Percentiles rank a stretch among this genome's conserved stretches.
phyloP scores from a whole-genome alignment of 2,329 filamentous ascomycete species.

The Pseudogymnoascus sp. region DNA sequence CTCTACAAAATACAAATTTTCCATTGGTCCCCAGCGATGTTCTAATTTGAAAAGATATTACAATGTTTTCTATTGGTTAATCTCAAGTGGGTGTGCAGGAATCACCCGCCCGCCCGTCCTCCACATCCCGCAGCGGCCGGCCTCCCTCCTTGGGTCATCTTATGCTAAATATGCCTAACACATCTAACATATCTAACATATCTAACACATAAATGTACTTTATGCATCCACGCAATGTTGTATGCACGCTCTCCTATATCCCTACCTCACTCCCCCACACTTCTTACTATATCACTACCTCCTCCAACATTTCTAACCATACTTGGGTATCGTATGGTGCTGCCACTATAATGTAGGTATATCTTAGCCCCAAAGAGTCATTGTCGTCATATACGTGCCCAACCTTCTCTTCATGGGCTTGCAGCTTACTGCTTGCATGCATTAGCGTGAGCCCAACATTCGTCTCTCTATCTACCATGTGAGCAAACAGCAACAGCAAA shows the following conservation, averaged over 20 bases:
- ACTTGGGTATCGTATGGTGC: neutral
- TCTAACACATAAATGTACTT: neutral
- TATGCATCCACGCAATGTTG: neutral
- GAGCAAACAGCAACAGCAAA: neutral
- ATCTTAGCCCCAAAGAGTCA: neutral
- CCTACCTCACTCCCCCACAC: conserved; percentile 5
- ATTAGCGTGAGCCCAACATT: neutral
- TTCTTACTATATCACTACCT: neutral
- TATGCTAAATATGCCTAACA: neutral
- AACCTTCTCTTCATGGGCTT: conserved; percentile 4
- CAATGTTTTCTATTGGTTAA: neutral
- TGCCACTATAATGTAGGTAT: neutral
- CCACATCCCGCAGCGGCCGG: neutral
- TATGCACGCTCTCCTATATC: neutral
- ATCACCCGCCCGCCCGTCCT: neutral
- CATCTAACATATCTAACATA: neutral
- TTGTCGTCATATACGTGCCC: neutral
- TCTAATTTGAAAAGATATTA: neutral
- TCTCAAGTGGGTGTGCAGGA: neutral
- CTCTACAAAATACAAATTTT: neutral
- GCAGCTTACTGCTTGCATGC: neutral
- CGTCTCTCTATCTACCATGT: neutral
- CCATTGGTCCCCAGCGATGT: neutral
- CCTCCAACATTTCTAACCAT: neutral
- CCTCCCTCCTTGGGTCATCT: neutral